A percentile compares a stretch with the other conserved stretches of the same genome.
phyloP scores from a whole-genome alignment of 2,329 filamentous ascomycete genomes.

The Zasmidium cellare region DNA sequence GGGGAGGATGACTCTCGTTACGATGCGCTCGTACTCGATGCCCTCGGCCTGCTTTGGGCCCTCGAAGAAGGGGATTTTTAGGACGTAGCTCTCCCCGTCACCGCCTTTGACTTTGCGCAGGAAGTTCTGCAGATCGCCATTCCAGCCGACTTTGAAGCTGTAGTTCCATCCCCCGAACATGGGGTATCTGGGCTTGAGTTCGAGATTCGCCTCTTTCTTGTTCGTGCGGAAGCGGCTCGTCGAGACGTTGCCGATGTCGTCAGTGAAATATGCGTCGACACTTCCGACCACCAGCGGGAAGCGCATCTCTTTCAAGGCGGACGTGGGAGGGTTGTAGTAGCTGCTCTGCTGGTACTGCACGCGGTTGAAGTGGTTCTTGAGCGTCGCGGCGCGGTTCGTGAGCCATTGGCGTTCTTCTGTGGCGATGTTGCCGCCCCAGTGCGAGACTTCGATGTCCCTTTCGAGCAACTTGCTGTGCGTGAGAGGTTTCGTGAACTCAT shows the following conservation, averaged over 20 bases:
- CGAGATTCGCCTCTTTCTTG: slow-evolving; percentile 66
- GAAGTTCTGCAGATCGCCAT: slow-evolving; percentile 76
- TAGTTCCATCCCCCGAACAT: slow-evolving; percentile 98
- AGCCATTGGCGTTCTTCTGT: slow-evolving; percentile 93
- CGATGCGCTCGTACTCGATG: slow-evolving; percentile 78
- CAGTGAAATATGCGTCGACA: slow-evolving; percentile 87
- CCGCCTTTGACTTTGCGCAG: slow-evolving; percentile 59
- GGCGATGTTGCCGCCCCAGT: slow-evolving; percentile 96
- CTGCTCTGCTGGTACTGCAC: slow-evolving; percentile 48
- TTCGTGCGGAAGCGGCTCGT: slow-evolving; percentile 83
- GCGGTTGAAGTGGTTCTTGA: slow-evolving; percentile 54
- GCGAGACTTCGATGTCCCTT: slow-evolving; percentile 90
- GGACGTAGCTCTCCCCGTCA: slow-evolving; percentile 69
- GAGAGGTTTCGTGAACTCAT: slow-evolving; percentile 93
- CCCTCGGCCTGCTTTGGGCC: slow-evolving; percentile 85
- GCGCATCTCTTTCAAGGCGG: slow-evolving; percentile 77
- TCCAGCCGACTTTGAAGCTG: slow-evolving; percentile 95
- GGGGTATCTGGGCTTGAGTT: slow-evolving; percentile 93
- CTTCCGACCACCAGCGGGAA: slow-evolving; percentile 79
- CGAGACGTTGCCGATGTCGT: slow-evolving; percentile 95
- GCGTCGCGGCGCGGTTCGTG: slow-evolving; percentile 78
- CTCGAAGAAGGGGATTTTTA: slow-evolving; percentile 91
- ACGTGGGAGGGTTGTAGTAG: slow-evolving; percentile 68
- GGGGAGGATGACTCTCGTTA: slow-evolving; percentile 80
- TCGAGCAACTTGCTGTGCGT: slow-evolving; percentile 77